Conservation (phyloP, 2,329 filamentous ascomycete genomes). For the Ophiobolus disseminans region DNA sequence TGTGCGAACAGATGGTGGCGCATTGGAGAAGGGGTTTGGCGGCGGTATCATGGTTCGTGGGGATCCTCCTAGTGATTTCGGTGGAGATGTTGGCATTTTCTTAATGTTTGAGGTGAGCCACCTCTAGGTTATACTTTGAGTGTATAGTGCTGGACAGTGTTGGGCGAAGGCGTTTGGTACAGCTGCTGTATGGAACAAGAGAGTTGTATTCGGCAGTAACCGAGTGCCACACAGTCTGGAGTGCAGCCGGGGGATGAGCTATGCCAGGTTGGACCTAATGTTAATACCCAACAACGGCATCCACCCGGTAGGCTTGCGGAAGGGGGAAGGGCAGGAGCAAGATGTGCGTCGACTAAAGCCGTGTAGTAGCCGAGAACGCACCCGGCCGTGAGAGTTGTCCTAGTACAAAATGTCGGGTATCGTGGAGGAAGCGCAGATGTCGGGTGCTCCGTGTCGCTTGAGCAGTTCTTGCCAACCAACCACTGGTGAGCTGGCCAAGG, state of each 20-base stretch:
- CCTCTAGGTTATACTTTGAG: not conserved
- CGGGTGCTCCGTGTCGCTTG: constrained; percentile 37
- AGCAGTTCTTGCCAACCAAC: constrained; percentile 28
- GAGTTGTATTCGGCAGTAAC: constrained; percentile 42
- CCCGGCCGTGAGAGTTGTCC: constrained; percentile 32
- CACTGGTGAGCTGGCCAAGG: constrained; percentile 15
- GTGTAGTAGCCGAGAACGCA: constrained; percentile 35
- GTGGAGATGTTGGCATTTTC: constrained; percentile 41
- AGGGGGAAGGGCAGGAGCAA: constrained; percentile 12
- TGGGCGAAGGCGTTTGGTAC: not conserved
- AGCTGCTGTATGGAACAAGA: constrained; percentile 36
- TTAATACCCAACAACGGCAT: constrained; percentile 38
- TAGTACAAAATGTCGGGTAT: constrained; percentile 26
- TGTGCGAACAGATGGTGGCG: constrained; percentile 31
- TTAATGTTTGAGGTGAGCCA: not conserved
- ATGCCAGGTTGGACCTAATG: constrained; percentile 7
- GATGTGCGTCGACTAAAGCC: constrained; percentile 26
- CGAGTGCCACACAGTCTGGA: constrained; percentile 38
- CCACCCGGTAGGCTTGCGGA: constrained; percentile 26
- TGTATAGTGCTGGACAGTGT: not conserved
- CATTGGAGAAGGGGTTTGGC: constrained; percentile 40
- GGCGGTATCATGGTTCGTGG: constrained; percentile 44
- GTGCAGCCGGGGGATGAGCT: constrained; percentile 29
- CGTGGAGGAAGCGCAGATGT: constrained; percentile 27
- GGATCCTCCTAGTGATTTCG: constrained; percentile 41